Evolutionary conservation across 352 stramenopile species (phyloP), one percentile per base, ranked within the genome.

Genomic region (Saprolegnia parasitica): DNA sequence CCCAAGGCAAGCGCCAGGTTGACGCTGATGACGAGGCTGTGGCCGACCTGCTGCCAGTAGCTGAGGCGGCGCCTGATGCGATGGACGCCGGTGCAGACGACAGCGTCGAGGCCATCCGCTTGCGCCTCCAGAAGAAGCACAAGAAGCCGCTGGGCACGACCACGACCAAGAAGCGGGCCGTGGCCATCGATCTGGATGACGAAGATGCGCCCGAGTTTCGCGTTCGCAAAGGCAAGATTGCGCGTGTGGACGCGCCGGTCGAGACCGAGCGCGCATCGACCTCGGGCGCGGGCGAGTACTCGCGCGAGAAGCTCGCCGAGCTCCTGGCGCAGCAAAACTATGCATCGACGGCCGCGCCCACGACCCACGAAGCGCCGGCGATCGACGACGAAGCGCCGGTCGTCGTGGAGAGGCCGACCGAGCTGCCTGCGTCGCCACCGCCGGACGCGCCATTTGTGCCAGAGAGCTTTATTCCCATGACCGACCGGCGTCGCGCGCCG

Each of bases 161-260:
- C 5, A 62, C 47, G n/a, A 6, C 58, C 16, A 66, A 66, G 37
- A 42, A 46, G 29, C 54, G 32, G n/a, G 1, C 1, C 16, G 45
- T 70, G 9, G 21, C 35, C 35, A 21, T 47, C 8, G 63, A 68
- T 50, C 8, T 49, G 8, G 39, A 56, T 4, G 63, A 70, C 39
- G 50, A 57, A 15, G 29, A 56, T 45, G 63, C 13, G 20, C 63
- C 50, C 39, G n/a, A 26, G 42, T 63, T 70, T 62, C 63, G 50
- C 26, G 32, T 70, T 21, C 62, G n/a, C 32, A 70, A 70, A 45
- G 50, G 63, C 32, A 70, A 70, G 54, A 70, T 70, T 23, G 23
- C 63, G 8, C 49, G 63, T 0, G 20, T 63, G 18, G 13, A 29
- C 20, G 63, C 61, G 18, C 32, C 50, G 23, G 8, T 39, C 32